phyloP scores from a whole-genome alignment of 2,329 filamentous ascomycete species.

The Diaporthe ampelina region DNA sequence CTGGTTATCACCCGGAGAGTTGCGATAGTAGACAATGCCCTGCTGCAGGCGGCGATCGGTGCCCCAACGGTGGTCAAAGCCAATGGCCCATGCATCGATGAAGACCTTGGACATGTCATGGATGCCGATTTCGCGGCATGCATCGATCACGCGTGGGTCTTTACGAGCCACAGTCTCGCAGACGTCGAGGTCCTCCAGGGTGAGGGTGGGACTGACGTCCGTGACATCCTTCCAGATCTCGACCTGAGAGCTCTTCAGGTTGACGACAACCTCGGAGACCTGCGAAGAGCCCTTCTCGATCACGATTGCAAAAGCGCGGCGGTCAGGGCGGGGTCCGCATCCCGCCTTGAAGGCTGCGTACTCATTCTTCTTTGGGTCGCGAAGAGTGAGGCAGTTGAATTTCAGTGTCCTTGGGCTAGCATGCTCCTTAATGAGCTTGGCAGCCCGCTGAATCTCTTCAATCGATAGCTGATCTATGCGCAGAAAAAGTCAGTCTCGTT shows the following conservation, averaged over 20 bases:
- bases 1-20: constrained; percentile 86
- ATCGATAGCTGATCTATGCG: constrained; percentile 64
- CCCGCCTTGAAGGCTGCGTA: constrained; percentile 72
- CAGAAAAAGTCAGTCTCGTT: not conserved
- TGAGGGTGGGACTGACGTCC: constrained; percentile 70
- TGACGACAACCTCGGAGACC: constrained; percentile 67
- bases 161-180: constrained; percentile 83
- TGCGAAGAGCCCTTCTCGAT: constrained; percentile 55
- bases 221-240: constrained; percentile 61
- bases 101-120: constrained; percentile 96
- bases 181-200: constrained; percentile 87
- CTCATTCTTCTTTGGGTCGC: constrained; percentile 74
- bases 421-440: constrained; percentile 61
- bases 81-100: constrained; percentile 96
- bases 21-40: constrained; percentile 95
- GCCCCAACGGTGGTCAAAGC: constrained; percentile 91
- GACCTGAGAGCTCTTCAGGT: constrained; percentile 57
- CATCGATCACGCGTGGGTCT: constrained; percentile 90
- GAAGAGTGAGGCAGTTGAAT: constrained; percentile 75
- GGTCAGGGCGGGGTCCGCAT: constrained; percentile 61
- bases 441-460: constrained; percentile 66
- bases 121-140: constrained; percentile 86
- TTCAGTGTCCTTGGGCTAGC: constrained; percentile 52
- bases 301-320: constrained; percentile 64
- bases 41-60: constrained; percentile 85